Conservation (phyloP, 2,329 filamentous ascomycete genomes). For the Emericellopsis atlantica region DNA sequence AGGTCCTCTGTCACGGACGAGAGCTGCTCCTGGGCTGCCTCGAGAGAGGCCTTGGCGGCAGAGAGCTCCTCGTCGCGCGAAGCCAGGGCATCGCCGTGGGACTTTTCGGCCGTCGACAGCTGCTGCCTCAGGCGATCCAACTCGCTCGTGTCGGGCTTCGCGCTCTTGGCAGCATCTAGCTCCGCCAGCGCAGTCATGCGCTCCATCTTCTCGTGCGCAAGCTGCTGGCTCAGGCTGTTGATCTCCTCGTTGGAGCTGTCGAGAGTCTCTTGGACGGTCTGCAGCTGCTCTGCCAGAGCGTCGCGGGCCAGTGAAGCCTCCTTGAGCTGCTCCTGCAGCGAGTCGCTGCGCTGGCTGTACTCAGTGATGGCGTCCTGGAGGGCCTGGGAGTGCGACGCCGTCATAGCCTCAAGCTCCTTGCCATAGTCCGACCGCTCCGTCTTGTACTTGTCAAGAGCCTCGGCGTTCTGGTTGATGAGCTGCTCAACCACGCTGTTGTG, state of each 20-base stretch:
- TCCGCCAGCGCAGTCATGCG: slow-evolving; percentile 47
- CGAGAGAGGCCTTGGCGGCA: slow-evolving; percentile 25
- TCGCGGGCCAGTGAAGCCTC: slow-evolving; percentile 20
- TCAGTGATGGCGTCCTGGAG: slow-evolving; percentile 26
- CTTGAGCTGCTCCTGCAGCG: slow-evolving; percentile 21
- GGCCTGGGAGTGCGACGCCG: slow-evolving; percentile 21
- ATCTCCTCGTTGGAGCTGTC: slow-evolving; percentile 33
- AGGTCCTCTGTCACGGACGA: slow-evolving; percentile 25
- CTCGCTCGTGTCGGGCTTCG: slow-evolving; percentile 42
- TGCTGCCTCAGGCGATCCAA: slow-evolving; percentile 38
- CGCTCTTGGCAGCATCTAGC: slow-evolving; percentile 43
- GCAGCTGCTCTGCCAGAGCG: slow-evolving; percentile 21
- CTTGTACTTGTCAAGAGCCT: slow-evolving; percentile 27
- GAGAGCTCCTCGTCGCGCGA: slow-evolving; percentile 26
- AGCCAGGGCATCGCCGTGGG: slow-evolving; percentile 29
- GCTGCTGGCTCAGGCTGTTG: slow-evolving; percentile 35
- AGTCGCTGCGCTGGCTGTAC: slow-evolving; percentile 18
- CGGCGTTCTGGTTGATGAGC: slow-evolving; percentile 26
- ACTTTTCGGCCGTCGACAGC: slow-evolving; percentile 32
- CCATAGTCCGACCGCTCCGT: slow-evolving; percentile 21
- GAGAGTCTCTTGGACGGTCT: slow-evolving; percentile 26
- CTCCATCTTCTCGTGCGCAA: slow-evolving; percentile 47
- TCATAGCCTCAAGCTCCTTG: slow-evolving; percentile 30
- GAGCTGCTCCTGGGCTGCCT: slow-evolving; percentile 19
- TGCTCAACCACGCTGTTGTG: slow-evolving; percentile 35